Conservation (phyloP, 768 basidiomycete genomes). For the Obba rivulosa region DNA sequence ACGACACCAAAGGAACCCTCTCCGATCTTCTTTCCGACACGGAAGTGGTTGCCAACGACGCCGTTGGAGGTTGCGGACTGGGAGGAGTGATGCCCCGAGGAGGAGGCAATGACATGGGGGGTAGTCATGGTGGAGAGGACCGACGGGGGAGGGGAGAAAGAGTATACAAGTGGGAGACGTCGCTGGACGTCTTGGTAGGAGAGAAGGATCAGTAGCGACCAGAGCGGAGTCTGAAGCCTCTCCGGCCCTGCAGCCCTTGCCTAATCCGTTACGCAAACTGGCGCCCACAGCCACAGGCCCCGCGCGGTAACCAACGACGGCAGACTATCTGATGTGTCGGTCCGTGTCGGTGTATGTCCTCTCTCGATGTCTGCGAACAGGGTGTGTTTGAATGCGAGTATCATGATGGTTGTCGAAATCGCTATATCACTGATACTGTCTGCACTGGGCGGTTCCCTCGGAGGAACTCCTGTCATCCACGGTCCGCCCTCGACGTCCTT, state of each 20-base stretch:
- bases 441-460: too few relatives aligned
- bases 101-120: conserved; percentile 80
- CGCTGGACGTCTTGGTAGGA: conserved; percentile 5
- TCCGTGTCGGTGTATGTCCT: too few relatives aligned
- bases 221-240: conserved; percentile 16
- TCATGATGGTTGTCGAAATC: too few relatives aligned
- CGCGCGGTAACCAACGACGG: too few relatives aligned
- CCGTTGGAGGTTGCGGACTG: conserved; percentile 62
- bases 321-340: too few relatives aligned
- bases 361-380: too few relatives aligned
- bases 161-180: conserved; percentile 7
- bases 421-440: too few relatives aligned
- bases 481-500: too few relatives aligned
- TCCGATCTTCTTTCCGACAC: conserved; percentile 98
- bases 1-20: conserved; percentile 99
- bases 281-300: neutral
- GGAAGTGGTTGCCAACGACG: conserved; percentile 74
- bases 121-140: conserved; percentile 52
- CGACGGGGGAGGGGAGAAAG: conserved; percentile 12
- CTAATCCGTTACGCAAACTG: conserved; percentile 3
- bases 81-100: conserved; percentile 56
- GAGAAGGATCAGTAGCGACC: conserved; percentile 9
- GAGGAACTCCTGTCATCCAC: too few relatives aligned
- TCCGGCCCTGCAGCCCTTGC: conserved; percentile 1
- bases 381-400: too few relatives aligned